A percentile compares a stretch with the other conserved stretches of the same genome.
phyloP scores from a whole-genome alignment of 129 eudicot genomes.

The sunflower (Helianthus annuus) region HanXRQr2.0-SUNRISE NC_035436.2:38089759-38090258 shows the following conservation, averaged over 20 bases:
- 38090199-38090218: no score
- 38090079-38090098: background rate
- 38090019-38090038: conserved; percentile 14
- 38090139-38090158: no score
- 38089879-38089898: conserved; percentile 89
- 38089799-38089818: conserved; percentile 45
- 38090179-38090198: no score
- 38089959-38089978: background rate
- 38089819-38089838: conserved; percentile 77
- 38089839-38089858: conserved; percentile 77
- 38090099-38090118: no score
- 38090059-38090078: conserved; percentile 5
- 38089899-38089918: background rate
- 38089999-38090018: background rate
- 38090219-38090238: no score
- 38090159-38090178: no score
- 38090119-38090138: no score
- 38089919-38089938: background rate
- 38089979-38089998: no score
- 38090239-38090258: no score
- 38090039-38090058: conserved; percentile 13
- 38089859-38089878: conserved; percentile 76
- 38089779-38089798: no score
- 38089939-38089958: background rate
- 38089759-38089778: no score